These are phyloP conservation scores for Dictyostelium capitatum DNA, from an alignment of 78 protist species.

Conservation along the genomic window DNA sequence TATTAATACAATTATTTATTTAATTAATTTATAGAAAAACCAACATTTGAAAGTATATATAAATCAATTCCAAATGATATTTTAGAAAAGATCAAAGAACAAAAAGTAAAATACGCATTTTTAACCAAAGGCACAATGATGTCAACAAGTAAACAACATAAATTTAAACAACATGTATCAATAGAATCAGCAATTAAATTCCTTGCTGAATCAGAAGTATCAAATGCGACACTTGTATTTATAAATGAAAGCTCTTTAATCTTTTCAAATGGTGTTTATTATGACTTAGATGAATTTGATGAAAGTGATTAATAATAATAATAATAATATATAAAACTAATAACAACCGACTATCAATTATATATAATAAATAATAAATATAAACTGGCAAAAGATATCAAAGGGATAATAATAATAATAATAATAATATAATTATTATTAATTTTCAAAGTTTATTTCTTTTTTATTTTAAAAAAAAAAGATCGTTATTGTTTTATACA, in stretches of 20 bases:
- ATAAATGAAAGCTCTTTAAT: conserved; percentile 50
- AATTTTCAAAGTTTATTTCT: background rate
- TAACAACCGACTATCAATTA: background rate
- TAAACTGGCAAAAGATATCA: too few relatives aligned
- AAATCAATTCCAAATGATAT: conserved; percentile 53
- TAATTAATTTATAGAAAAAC: background rate
- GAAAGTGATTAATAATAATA: conserved; percentile 31
- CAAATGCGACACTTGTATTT: conserved; percentile 67
- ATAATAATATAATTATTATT: too few relatives aligned
- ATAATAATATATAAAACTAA: background rate
- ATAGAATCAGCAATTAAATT: conserved; percentile 25
- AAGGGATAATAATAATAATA: too few relatives aligned
- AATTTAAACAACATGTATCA: conserved; percentile 54
- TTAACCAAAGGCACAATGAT: conserved; percentile 45
- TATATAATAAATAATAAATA: too few relatives aligned
- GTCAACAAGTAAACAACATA: conserved; percentile 65
- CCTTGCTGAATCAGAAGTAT: conserved; percentile 37
- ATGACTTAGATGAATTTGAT: conserved; percentile 41
- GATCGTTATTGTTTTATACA: background rate
- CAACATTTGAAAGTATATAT: background rate
- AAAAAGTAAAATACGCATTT: conserved; percentile 58
- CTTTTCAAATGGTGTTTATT: conserved; percentile 32
- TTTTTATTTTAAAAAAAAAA: background rate
- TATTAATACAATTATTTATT: background rate
- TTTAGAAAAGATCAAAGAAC: conserved; percentile 3